Evolutionary conservation across 305 asterid genomes (phyloP).

Genomic region (Fraxinus sp.): DNA sequence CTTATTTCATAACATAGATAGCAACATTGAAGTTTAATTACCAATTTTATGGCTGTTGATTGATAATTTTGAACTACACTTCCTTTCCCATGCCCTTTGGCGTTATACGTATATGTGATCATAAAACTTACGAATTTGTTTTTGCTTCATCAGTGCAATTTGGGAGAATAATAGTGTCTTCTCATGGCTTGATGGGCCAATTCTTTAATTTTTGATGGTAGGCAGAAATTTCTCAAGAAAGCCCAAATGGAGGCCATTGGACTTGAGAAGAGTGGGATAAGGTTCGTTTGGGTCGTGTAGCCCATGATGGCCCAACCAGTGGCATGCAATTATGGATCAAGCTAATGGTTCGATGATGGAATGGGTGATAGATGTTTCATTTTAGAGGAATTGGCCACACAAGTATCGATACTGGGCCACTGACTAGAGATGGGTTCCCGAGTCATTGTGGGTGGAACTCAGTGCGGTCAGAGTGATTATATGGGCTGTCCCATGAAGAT

Average conservation of each 20-base stretch:
- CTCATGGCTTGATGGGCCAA: background rate
- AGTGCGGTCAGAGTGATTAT: slow-evolving; percentile 50
- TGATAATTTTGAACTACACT: too few relatives aligned
- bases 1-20: too few relatives aligned
- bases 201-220: background rate
- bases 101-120: too few relatives aligned
- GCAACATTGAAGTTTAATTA: too few relatives aligned
- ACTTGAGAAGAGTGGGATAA: background rate
- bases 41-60: too few relatives aligned
- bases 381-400: slow-evolving; percentile 68
- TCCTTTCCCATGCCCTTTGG: too few relatives aligned
- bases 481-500: slow-evolving; percentile 85
- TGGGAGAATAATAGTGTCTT: background rate
- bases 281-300: background rate
- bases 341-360: slow-evolving; percentile 28
- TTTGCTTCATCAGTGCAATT: background rate
- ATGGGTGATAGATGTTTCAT: slow-evolving; percentile 44
- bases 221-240: background rate
- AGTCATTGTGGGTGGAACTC: slow-evolving; percentile 92
- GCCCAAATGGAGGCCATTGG: too few relatives aligned
- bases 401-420: slow-evolving; percentile 46
- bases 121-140: background rate
- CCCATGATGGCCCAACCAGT: background rate
- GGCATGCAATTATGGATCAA: background rate
- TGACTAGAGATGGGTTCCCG: slow-evolving; percentile 54